Evolutionary conservation across 768 basidiomycete species (phyloP).

Genomic region (Psilocybe sp.): DNA sequence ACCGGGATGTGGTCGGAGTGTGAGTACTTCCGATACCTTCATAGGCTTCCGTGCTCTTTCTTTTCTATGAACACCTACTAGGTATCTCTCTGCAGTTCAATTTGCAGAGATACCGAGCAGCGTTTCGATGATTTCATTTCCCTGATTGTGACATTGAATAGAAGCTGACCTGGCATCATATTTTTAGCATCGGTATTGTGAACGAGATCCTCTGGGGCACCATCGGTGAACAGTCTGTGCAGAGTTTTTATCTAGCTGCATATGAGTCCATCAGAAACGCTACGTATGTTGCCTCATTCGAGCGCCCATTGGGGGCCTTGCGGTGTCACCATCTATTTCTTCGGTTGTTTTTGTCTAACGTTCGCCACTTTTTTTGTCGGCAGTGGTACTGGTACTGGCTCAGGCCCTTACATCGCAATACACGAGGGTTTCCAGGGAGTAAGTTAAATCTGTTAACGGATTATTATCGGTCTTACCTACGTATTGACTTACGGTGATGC

Average conservation of each 20-base stretch:
- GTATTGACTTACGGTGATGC: constrained; percentile 7
- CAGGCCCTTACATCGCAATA: constrained; percentile 53
- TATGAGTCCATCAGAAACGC: constrained; percentile 42
- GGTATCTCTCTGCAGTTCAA: neutral
- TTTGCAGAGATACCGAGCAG: neutral
- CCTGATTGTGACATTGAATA: too few species aligned
- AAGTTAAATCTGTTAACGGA: constrained; percentile 16
- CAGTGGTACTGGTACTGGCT: constrained; percentile 69
- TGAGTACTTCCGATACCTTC: constrained; percentile 24
- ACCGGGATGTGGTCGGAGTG: constrained; percentile 70
- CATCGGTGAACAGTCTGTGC: constrained; percentile 46
- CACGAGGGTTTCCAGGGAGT: constrained; percentile 69
- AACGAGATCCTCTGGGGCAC: constrained; percentile 61
- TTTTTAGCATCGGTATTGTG: constrained; percentile 49
- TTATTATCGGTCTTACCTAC: neutral
- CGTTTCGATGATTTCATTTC: too few species aligned
- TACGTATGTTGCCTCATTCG: constrained; percentile 27
- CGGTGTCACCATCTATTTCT: neutral
- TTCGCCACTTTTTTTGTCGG: constrained; percentile 1
- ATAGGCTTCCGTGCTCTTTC: constrained; percentile 2
- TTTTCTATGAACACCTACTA: neutral
- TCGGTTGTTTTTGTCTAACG: constrained; percentile 1
- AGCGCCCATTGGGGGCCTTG: neutral
- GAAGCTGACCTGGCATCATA: too few species aligned
- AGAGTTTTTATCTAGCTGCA: constrained; percentile 45